Evolutionary conservation across 179 eudicot species (phyloP).

Genomic region (Silene coronaria): DNA sequence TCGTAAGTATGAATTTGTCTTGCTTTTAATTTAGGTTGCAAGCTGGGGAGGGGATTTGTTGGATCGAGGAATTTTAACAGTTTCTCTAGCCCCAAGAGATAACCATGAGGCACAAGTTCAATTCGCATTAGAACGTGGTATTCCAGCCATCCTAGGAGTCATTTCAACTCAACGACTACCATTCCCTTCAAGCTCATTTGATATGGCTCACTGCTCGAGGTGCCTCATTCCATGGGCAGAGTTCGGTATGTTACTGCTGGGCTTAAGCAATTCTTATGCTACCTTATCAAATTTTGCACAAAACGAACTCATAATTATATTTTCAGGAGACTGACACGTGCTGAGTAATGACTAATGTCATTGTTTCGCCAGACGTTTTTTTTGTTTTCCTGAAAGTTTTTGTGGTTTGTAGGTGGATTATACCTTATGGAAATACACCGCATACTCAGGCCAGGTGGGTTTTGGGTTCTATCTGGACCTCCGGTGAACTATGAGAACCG

Average conservation of each 20-base stretch:
- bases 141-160: conserved; percentile 83
- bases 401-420: conserved; percentile 53
- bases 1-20: conserved; percentile 11
- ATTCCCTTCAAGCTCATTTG: conserved; percentile 87
- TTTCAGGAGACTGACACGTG: too few species aligned
- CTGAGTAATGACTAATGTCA: too few species aligned
- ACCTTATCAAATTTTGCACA: too few species aligned
- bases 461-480: conserved; percentile 94
- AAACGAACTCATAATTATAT: too few species aligned
- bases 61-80: conserved; percentile 75
- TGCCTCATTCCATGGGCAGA: conserved; percentile 98
- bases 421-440: conserved; percentile 88
- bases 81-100: conserved; percentile 90
- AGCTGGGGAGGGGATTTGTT: conserved; percentile 98
- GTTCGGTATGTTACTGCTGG: conserved; percentile 48
- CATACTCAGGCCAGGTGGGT: conserved; percentile 85
- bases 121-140: conserved; percentile 91
- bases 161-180: conserved; percentile 90
- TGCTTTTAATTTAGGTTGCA: conserved; percentile 55
- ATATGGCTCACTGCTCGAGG: conserved; percentile 97
- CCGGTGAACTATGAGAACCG: conserved; percentile 72
- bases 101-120: conserved; percentile 96
- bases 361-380: not conserved
- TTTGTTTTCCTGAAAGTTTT: not conserved
- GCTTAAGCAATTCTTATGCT: too few species aligned